phyloP scores from a whole-genome alignment of 768 basidiomycete species.

The Boletellus emodensis region DNA sequence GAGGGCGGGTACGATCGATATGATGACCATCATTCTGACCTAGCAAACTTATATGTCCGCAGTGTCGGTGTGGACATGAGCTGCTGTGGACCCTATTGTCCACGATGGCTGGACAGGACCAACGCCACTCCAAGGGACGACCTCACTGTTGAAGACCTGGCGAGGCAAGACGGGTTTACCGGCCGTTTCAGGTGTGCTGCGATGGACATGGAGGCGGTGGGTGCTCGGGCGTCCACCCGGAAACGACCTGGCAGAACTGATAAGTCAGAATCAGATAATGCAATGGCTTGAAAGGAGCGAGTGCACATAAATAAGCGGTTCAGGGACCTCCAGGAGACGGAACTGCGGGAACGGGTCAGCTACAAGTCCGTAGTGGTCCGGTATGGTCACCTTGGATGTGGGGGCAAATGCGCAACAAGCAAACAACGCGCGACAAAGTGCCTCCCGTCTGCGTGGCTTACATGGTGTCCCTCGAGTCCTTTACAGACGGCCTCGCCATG shows the following conservation, averaged over 20 bases:
- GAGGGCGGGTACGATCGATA: background rate
- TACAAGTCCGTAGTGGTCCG: background rate
- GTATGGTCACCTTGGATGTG: slow-evolving; percentile 8
- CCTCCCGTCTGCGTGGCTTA: no score
- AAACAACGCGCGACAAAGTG: slow-evolving; percentile 7
- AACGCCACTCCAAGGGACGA: background rate
- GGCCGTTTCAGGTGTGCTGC: slow-evolving; percentile 8
- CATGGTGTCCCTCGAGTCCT: no score
- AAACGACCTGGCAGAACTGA: background rate
- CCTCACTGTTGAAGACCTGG: background rate
- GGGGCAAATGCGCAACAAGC: slow-evolving; percentile 5
- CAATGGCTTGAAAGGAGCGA: slow-evolving; percentile 1
- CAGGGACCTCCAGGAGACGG: background rate
- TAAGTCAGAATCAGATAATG: background rate
- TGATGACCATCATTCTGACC: background rate
- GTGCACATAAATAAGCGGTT: slow-evolving; percentile 4
- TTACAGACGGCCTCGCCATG: no score
- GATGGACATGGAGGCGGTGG: background rate
- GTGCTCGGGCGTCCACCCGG: background rate
- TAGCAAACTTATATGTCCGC: slow-evolving; percentile 10
- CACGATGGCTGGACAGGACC: slow-evolving; percentile 3
- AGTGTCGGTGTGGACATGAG: slow-evolving; percentile 4
- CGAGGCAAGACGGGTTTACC: background rate
- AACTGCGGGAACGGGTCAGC: background rate
- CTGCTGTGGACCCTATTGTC: slow-evolving; percentile 13